These are phyloP conservation scores for Paraphaeosphaeria minitans DNA, from an alignment of 2,329 filamentous ascomycete species.

Conservation along the genomic window DNA sequence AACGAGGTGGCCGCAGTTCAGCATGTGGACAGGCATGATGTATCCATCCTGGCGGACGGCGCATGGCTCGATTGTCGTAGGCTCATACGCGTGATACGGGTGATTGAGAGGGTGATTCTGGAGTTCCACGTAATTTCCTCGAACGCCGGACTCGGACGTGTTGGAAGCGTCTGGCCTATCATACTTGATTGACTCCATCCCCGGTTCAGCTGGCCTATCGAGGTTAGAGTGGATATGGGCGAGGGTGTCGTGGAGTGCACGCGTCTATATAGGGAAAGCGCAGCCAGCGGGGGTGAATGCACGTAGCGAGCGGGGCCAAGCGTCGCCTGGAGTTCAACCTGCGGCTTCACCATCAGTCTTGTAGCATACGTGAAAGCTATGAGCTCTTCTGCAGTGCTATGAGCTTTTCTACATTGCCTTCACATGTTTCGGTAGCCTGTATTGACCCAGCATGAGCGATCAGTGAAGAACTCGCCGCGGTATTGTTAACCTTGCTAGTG, in stretches of 20 bases:
- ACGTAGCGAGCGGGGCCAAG: neutral
- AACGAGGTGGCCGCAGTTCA: conserved; percentile 28
- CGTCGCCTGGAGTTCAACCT: neutral
- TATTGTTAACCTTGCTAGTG: too few relatives aligned
- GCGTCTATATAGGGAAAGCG: neutral
- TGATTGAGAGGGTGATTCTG: neutral
- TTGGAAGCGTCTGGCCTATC: neutral
- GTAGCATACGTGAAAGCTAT: neutral
- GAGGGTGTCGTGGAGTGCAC: neutral
- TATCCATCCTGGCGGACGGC: neutral
- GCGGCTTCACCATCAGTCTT: neutral
- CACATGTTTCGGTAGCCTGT: neutral
- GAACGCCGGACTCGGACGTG: neutral
- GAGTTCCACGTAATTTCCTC: neutral
- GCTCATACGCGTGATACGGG: neutral
- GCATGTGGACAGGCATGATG: conserved; percentile 17
- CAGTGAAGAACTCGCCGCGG: too few relatives aligned
- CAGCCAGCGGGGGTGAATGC: neutral
- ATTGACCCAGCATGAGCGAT: too few relatives aligned
- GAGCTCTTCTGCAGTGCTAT: neutral
- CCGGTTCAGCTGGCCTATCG: neutral
- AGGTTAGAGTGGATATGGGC: neutral
- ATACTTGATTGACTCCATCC: neutral
- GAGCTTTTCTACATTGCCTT: neutral
- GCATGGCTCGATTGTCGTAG: conserved; percentile 10